Evolutionary conservation across 2,329 filamentous ascomycete genomes (phyloP).

Genomic region (Fusarium sp.): DNA sequence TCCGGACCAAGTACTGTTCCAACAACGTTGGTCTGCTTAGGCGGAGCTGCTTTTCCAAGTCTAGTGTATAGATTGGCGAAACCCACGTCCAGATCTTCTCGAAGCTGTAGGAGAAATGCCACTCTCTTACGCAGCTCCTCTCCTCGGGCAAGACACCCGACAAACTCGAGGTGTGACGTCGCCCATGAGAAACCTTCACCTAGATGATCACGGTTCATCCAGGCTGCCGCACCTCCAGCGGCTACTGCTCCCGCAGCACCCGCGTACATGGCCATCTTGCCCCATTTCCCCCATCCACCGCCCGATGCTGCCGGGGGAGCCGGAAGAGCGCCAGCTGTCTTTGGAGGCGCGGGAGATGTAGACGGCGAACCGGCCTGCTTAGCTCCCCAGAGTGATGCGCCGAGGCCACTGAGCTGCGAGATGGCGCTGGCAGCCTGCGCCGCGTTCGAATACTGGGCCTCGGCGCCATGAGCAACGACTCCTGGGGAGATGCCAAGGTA

Average conservation of each 20-base stretch:
- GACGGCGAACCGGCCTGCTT: slow-evolving; percentile 47
- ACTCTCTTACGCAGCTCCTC: slow-evolving; percentile 85
- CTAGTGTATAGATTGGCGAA: slow-evolving; percentile 91
- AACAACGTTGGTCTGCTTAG: slow-evolving; percentile 65
- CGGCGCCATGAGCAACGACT: slow-evolving; percentile 87
- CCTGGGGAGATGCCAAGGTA: slow-evolving; percentile 86
- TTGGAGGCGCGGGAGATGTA: slow-evolving; percentile 31
- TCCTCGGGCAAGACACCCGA: slow-evolving; percentile 86
- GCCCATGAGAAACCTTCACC: slow-evolving; percentile 84
- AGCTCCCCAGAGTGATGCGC: slow-evolving; percentile 74
- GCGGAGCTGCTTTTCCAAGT: slow-evolving; percentile 75
- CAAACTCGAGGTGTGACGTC: slow-evolving; percentile 91
- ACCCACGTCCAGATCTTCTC: slow-evolving; percentile 75
- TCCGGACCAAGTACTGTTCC: slow-evolving; percentile 73
- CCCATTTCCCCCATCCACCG: slow-evolving; percentile 79
- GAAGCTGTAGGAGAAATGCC: slow-evolving; percentile 72
- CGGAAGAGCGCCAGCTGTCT: slow-evolving; percentile 42
- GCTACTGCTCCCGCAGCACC: slow-evolving; percentile 86
- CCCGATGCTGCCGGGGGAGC: slow-evolving; percentile 46
- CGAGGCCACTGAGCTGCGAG: slow-evolving; percentile 72
- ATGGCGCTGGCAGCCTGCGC: slow-evolving; percentile 78
- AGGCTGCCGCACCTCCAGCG: slow-evolving; percentile 86
- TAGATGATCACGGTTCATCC: slow-evolving; percentile 85
- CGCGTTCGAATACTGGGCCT: slow-evolving; percentile 82
- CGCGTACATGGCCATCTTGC: slow-evolving; percentile 85